Conservation (phyloP, 805 yeast species). For the Jamesozyma hellenica region DNA sequence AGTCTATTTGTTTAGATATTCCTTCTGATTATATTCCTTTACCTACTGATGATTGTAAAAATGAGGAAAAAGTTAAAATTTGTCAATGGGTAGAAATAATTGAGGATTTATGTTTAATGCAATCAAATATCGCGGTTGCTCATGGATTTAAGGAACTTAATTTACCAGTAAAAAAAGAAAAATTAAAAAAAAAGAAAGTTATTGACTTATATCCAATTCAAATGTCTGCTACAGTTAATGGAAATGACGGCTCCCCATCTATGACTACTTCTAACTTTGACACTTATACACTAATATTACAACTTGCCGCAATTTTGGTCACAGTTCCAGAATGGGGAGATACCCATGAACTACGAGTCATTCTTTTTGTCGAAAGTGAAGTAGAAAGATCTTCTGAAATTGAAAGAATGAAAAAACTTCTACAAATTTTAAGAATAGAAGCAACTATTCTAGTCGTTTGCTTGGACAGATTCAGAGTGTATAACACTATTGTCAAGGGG, state of each 20-base stretch:
- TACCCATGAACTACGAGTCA: slow-evolving; percentile 64
- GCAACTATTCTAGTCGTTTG: slow-evolving; percentile 73
- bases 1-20: slow-evolving; percentile 4
- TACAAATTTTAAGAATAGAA: slow-evolving; percentile 71
- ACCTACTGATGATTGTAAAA: slow-evolving; percentile 73
- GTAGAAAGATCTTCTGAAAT: slow-evolving; percentile 64
- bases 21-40: slow-evolving; percentile 23
- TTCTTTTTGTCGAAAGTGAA: slow-evolving; percentile 77
- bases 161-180: slow-evolving; percentile 42
- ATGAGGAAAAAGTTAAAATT: slow-evolving; percentile 57
- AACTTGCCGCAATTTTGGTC: slow-evolving; percentile 82
- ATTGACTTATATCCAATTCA: slow-evolving; percentile 95
- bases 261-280: slow-evolving; percentile 84
- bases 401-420: slow-evolving; percentile 47
- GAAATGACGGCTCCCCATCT: slow-evolving; percentile 24
- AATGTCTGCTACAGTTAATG: slow-evolving; percentile 69
- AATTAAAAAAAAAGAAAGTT: slow-evolving; percentile 32
- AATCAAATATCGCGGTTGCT: slow-evolving; percentile 88
- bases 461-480: slow-evolving; percentile 46
- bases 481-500: slow-evolving; percentile 73
- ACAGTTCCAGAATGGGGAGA: slow-evolving; percentile 91
- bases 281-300: slow-evolving; percentile 87
- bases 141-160: slow-evolving; percentile 65
- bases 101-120: slow-evolving; percentile 82
- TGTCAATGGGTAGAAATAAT: slow-evolving; percentile 86